Evolutionary conservation across 192 early-diverging fungal genomes (phyloP).

Genomic region (Backusella liffmaniae): DNA sequence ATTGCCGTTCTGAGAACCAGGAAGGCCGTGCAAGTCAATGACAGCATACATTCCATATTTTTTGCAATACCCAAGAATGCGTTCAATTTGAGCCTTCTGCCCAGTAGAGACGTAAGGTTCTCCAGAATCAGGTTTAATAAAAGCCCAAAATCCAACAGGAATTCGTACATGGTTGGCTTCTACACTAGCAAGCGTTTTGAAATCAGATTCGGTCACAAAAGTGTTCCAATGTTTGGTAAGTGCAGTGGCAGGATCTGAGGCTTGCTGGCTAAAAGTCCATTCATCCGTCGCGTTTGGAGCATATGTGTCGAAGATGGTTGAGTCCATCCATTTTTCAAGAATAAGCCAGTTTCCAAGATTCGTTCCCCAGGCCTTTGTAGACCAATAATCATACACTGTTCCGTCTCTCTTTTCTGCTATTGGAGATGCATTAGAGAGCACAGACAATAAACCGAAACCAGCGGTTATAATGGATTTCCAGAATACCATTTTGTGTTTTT

Average conservation of each 20-base stretch:
- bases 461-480: neutral
- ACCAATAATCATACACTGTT: conserved; percentile 26
- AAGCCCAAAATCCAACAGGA: conserved; percentile 61
- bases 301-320: conserved; percentile 42
- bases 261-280: conserved; percentile 52
- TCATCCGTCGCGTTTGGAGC: conserved; percentile 49
- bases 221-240: conserved; percentile 50
- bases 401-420: conserved; percentile 11
- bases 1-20: conserved; percentile 61
- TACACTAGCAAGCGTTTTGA: conserved; percentile 44
- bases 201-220: conserved; percentile 54
- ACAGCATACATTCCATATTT: conserved; percentile 48
- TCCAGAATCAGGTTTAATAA: conserved; percentile 51
- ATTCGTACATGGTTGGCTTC: conserved; percentile 56
- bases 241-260: conserved; percentile 36
- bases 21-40: conserved; percentile 57
- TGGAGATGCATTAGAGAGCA: neutral
- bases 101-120: conserved; percentile 60
- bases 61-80: conserved; percentile 31
- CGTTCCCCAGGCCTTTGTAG: conserved; percentile 46
- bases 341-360: conserved; percentile 62
- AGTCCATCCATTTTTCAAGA: conserved; percentile 59
- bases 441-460: neutral
- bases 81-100: conserved; percentile 32
- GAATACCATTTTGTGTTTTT: neutral